Percentiles rank a stretch among this genome's conserved stretches.
phyloP scores from a whole-genome alignment of 1,139 yeast genomes.

The Sugiyamaella novakii region DNA sequence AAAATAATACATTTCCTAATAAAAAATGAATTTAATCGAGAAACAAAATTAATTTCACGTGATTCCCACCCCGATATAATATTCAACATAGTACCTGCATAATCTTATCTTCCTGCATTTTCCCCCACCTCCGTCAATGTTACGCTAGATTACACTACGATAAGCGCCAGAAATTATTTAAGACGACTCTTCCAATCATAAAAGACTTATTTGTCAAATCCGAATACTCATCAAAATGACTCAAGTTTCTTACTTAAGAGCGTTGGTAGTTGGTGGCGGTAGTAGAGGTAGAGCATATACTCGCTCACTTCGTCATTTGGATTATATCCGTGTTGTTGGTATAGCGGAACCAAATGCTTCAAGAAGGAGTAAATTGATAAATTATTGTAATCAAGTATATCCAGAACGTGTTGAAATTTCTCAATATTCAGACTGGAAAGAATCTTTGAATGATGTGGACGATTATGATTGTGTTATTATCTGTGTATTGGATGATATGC shows the following conservation, averaged over 20 bases:
- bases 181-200: constrained; percentile 2
- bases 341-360: constrained; percentile 31
- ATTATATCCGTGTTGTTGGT: constrained; percentile 31
- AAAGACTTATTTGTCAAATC: neutral
- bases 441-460: constrained; percentile 27
- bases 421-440: constrained; percentile 31
- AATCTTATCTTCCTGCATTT: neutral
- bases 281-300: constrained; percentile 34
- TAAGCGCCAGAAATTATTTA: neutral
- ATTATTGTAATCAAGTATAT: constrained; percentile 11
- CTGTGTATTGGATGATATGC: constrained; percentile 34
- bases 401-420: constrained; percentile 14
- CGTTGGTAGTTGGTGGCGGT: constrained; percentile 34
- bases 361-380: constrained; percentile 27
- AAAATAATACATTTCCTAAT: too few species aligned
- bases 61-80: too few species aligned
- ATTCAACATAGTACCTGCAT: too few species aligned
- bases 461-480: constrained; percentile 33
- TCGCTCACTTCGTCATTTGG: constrained; percentile 28
- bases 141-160: neutral
- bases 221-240: constrained; percentile 20
- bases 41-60: too few species aligned
- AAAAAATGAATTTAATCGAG: too few species aligned
- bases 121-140: neutral
- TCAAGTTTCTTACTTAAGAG: constrained; percentile 18